Evolutionary conservation across 352 stramenopile genomes (phyloP), one percentile per base, ranked within the genome.

Genomic region (Globisporangium solare): DNA sequence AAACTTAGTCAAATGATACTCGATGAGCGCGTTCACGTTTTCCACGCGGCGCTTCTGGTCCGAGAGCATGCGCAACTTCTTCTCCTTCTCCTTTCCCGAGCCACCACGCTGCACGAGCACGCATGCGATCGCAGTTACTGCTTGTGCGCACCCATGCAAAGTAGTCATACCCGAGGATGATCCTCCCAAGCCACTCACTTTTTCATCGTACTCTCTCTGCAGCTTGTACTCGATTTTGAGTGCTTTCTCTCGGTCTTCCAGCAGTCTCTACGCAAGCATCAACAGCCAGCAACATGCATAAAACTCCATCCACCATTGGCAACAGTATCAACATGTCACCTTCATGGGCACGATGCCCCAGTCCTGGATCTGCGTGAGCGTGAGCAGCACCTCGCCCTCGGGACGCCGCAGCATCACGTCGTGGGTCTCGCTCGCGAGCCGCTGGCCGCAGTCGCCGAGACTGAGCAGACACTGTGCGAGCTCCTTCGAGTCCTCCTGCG

Each of bases 41-140:
- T 94, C 84, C 1, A 92, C 83, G 15, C 84, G 82, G 8, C 84
- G 82, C 51, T 86, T 85, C 54, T 94, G 84, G 61, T 94, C 84
- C 15, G 79, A 86, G 22, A 94, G 67, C 73, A 94, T 84, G 17
- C 84, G 71, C 21, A 88, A 57, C 54, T 89, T 89, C 58, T 89
- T 92, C 49, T 94, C 84, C 48, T 86, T 87, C 40, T 91, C 83
- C 55, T 73, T 88, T 0, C 55, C 67, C 0, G 73, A 74, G 27
- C 69, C 76, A 20, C 71, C 62, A 41, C 73, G 61, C 79, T 89
- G 35, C 15, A 48, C 20, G 13, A 3, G 11, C 41, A 42, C 32
- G 4, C 22, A 46, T 35, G 47, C 47, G 21, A 46, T 21, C 4
- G 2, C 22, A 67, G 53, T n/a, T 58, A 88, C 75, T 58, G 87